A percentile compares a stretch with the other conserved stretches of the same genome.
Evolutionary conservation across 2,329 filamentous ascomycete genomes (phyloP).

Genomic region (Fusarium humuli): DNA sequence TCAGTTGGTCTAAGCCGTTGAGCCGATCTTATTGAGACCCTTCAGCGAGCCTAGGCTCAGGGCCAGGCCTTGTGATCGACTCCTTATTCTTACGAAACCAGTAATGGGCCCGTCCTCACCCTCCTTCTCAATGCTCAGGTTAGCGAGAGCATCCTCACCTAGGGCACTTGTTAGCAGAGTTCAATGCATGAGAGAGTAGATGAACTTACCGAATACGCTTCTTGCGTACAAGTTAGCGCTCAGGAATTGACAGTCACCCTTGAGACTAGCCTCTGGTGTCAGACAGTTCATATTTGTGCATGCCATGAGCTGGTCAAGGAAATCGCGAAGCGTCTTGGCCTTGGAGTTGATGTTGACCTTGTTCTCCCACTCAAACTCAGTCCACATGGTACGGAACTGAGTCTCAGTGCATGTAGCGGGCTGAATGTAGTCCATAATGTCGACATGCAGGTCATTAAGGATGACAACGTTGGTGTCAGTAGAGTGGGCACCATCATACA

Average conservation of each 20-base stretch:
- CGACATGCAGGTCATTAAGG: constrained; percentile 96
- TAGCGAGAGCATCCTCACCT: constrained; percentile 98
- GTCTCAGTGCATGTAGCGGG: constrained; percentile 96
- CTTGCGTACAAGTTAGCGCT: constrained; percentile 96
- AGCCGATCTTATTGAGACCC: constrained; percentile 85
- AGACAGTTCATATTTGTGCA: constrained; percentile 99
- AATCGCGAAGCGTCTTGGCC: constrained; percentile 89
- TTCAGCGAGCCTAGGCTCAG: constrained; percentile 94
- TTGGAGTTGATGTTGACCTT: constrained; percentile 99
- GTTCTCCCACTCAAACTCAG: constrained; percentile 99
- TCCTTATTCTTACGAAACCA: constrained; percentile 97
- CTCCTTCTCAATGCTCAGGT: constrained; percentile 97
- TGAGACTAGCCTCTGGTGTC: constrained; percentile 94
- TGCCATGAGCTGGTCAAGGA: constrained; percentile 94
- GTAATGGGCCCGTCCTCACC: constrained; percentile 95
- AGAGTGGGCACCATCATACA: constrained; percentile 93
- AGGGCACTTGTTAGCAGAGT: constrained; percentile 39
- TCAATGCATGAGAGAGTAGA: not conserved
- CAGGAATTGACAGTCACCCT: constrained; percentile 97
- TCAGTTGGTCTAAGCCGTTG: constrained; percentile 45
- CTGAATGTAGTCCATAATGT: constrained; percentile 99
- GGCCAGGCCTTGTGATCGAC: constrained; percentile 93
- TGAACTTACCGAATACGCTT: constrained; percentile 92
- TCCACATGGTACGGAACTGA: constrained; percentile 99
- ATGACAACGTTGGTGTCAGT: constrained; percentile 98